Base-by-base conservation (phyloP, 495 filamentous ascomycete species). In the Baudoinia panamericana region DNA sequence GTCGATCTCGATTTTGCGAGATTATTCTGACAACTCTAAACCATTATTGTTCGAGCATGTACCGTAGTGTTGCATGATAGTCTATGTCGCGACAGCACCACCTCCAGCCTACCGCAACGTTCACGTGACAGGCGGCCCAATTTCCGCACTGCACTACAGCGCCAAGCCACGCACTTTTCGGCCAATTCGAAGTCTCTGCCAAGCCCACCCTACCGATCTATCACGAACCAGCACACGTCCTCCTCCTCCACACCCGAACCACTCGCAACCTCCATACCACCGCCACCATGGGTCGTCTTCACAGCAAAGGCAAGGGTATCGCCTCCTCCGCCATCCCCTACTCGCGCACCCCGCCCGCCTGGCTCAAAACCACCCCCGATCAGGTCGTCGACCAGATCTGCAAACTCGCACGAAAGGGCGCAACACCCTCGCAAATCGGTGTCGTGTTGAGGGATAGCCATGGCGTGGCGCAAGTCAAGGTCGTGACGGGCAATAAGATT, bases 291-390 rank as follows among this genome's bases (percentile, higher is more conserved):
- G 88, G 87, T 79, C 79, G 90, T 69, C 78, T 97, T 75, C 92
- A 99, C 82, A 81, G 73, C 73, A 95, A 93, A 58, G 90, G 92
- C 70, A 99, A 99, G 80, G 92, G 92, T 65, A 96, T 96, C 64
- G 80, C 84, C 39, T 68, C 81, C 68, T 92, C 83, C 43, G 84
- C 92, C 54, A 72, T 95, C 68, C 92, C 92, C 47, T 96, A 96
- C 78, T 92, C 83, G 38, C 88, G 92, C 69, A 79, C 75, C 45
- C 63, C 84, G 41, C 87, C 90, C 18, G 70, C 82, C 39, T 99
- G 90, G 90, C 69, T 92, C 62, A 93, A 92, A 76, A 81, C 80
- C 61, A 88, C 83, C 46, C 70, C 74, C 52, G 82, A 88, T 36
- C 78, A 84, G 69, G 84, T 97, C 60, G 84, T 87, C 48, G 92